Conservation (phyloP, 495 filamentous ascomycete species). For the Venustampulla echinocandica region DNA sequence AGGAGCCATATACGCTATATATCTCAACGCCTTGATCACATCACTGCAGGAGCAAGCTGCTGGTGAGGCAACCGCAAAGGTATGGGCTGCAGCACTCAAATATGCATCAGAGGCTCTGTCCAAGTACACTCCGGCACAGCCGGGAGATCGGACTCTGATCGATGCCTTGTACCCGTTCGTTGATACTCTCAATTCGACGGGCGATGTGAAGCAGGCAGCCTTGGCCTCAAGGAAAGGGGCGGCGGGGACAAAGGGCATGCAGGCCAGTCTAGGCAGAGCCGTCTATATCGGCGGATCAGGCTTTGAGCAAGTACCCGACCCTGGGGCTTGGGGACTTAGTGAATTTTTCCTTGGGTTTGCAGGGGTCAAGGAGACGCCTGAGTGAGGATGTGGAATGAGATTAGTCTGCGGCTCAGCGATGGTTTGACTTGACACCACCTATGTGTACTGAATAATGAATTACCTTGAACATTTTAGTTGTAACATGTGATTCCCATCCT, state of each 20-base stretch:
- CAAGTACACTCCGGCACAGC: slow-evolving; percentile 82
- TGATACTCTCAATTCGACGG: slow-evolving; percentile 51
- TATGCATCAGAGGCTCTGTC: slow-evolving; percentile 61
- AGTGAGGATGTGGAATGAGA: slow-evolving; percentile 10
- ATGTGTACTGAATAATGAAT: too few species aligned
- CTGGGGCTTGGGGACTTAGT: slow-evolving; percentile 76
- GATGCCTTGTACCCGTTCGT: slow-evolving; percentile 88
- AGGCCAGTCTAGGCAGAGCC: slow-evolving; percentile 73
- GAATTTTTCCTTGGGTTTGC: slow-evolving; percentile 75
- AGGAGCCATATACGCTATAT: slow-evolving; percentile 91
- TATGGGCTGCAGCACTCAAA: slow-evolving; percentile 69
- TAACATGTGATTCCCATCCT: too few species aligned
- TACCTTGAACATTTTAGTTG: too few species aligned
- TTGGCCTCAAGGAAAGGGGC: slow-evolving; percentile 67
- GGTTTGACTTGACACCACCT: too few species aligned
- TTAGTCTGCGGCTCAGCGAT: too few species aligned
- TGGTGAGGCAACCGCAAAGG: slow-evolving; percentile 38
- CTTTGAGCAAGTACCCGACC: slow-evolving; percentile 76
- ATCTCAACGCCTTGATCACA: slow-evolving; percentile 80
- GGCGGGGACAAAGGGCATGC: slow-evolving; percentile 83
- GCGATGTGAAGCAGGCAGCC: slow-evolving; percentile 60
- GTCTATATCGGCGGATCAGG: slow-evolving; percentile 89
- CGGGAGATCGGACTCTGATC: slow-evolving; percentile 82
- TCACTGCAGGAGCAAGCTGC: slow-evolving; percentile 54
- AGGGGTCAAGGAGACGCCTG: slow-evolving; percentile 19